A percentile compares a stretch with the other conserved stretches of the same genome.
Conservation (phyloP, 108 stramenopile genomes). For the Bacterosira constricta region DNA sequence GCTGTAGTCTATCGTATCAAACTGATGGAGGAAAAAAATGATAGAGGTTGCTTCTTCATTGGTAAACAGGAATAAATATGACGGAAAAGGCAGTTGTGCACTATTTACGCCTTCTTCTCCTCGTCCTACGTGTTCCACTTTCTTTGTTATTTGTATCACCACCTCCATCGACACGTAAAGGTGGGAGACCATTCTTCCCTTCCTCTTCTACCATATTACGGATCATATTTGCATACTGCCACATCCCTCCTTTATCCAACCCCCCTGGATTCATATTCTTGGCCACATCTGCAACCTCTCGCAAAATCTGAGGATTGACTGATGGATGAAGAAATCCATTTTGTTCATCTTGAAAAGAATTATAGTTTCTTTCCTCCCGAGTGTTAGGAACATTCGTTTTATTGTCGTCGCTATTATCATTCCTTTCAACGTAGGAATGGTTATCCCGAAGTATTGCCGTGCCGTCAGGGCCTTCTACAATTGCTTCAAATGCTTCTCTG, state of each 20-base stretch:
- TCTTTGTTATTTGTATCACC: not conserved
- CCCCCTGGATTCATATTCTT: constrained; percentile 41
- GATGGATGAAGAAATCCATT: constrained; percentile 29
- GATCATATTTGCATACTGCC: constrained; percentile 44
- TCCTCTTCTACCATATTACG: constrained; percentile 13
- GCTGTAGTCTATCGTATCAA: no score
- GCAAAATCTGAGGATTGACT: constrained; percentile 34
- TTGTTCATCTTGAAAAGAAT: constrained; percentile 3
- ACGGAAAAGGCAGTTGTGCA: no score
- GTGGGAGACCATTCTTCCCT: constrained; percentile 19
- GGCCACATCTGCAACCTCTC: constrained; percentile 29
- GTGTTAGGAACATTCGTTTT: not conserved
- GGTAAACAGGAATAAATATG: no score
- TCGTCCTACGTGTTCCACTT: not conserved
- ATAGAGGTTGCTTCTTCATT: no score
- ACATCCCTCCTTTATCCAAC: constrained; percentile 46
- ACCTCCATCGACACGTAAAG: constrained; percentile 26
- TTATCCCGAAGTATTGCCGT: constrained; percentile 22
- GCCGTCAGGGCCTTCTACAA: constrained; percentile 28
- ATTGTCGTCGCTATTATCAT: not conserved
- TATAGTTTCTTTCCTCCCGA: not conserved
- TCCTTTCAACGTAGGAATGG: not conserved
- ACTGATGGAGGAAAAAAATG: no score
- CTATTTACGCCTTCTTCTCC: no score
- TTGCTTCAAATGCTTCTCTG: constrained; percentile 38